These are phyloP conservation scores for Keithomyces neogunnii DNA, from an alignment of 2,329 filamentous ascomycete species.

Conservation along the genomic window DNA sequence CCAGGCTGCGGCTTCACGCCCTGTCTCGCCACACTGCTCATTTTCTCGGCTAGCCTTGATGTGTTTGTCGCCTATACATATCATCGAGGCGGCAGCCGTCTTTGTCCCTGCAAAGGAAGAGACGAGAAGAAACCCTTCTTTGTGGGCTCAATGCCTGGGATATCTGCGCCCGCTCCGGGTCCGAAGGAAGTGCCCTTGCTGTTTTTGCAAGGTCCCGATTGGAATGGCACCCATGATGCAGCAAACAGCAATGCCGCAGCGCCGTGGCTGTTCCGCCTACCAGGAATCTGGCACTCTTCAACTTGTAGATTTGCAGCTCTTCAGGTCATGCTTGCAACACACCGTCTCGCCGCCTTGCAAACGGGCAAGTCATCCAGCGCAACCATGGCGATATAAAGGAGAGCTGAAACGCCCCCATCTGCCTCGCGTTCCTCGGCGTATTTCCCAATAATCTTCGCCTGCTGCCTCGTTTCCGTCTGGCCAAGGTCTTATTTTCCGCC, in stretches of 20 bases:
- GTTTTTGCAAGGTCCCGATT: background rate
- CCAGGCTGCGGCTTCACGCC: conserved; percentile 6
- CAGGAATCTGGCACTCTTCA: conserved; percentile 3
- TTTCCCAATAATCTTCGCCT: background rate
- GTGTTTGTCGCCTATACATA: conserved; percentile 5
- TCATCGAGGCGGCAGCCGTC: conserved; percentile 4
- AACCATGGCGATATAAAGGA: conserved; percentile 2
- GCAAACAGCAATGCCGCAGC: background rate
- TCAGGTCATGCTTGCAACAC: conserved; percentile 11
- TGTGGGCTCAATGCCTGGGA: conserved; percentile 1
- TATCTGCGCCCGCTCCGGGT: conserved; percentile 1
- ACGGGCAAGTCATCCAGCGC: conserved; percentile 1
- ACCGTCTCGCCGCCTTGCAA: conserved; percentile 6
- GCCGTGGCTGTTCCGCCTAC: conserved; percentile 1
- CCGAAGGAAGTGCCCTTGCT: background rate
- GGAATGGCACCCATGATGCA: background rate
- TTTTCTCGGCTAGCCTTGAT: conserved; percentile 4
- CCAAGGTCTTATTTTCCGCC: conserved; percentile 12
- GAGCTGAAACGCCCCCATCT: conserved; percentile 1
- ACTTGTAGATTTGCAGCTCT: conserved; percentile 6
- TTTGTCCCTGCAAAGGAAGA: background rate
- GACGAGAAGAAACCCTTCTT: background rate
- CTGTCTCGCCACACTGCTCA: conserved; percentile 1
- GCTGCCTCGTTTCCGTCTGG: conserved; percentile 2
- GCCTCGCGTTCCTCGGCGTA: background rate